phyloP scores from a whole-genome alignment of 169 alveolate species.

The Plasmodium malariae region DNA sequence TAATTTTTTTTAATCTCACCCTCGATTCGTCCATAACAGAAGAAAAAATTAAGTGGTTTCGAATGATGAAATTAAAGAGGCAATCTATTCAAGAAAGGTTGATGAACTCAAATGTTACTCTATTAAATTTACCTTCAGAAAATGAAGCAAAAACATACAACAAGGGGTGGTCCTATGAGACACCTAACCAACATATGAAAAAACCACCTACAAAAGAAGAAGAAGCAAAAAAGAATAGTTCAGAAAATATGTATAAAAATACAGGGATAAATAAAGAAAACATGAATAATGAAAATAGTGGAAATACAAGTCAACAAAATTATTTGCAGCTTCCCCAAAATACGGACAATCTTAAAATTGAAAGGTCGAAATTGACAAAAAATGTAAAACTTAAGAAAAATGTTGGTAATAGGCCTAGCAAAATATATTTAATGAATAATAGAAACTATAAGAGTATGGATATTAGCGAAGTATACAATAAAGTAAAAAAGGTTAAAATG shows the following conservation, averaged over 20 bases:
- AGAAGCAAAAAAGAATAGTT: neutral
- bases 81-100: conserved; percentile 5
- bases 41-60: conserved; percentile 76
- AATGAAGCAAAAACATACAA: no score
- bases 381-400: neutral
- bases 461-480: no score
- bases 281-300: neutral
- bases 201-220: neutral
- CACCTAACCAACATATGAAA: neutral
- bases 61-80: conserved; percentile 26
- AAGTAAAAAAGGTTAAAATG: no score
- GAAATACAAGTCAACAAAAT: no score
- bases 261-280: neutral
- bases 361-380: neutral
- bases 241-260: neutral
- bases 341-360: no score
- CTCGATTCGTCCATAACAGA: conserved; percentile 77
- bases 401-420: neutral
- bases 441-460: neutral
- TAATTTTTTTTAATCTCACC: conserved; percentile 74
- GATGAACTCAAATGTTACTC: no score
- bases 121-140: no score
- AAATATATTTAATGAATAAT: conserved; percentile 39
- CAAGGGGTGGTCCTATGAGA: no score
- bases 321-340: no score